These are phyloP conservation scores for Curvularia spicifera DNA, from an alignment of 2,329 filamentous ascomycete genomes.

Conservation along the genomic window DNA sequence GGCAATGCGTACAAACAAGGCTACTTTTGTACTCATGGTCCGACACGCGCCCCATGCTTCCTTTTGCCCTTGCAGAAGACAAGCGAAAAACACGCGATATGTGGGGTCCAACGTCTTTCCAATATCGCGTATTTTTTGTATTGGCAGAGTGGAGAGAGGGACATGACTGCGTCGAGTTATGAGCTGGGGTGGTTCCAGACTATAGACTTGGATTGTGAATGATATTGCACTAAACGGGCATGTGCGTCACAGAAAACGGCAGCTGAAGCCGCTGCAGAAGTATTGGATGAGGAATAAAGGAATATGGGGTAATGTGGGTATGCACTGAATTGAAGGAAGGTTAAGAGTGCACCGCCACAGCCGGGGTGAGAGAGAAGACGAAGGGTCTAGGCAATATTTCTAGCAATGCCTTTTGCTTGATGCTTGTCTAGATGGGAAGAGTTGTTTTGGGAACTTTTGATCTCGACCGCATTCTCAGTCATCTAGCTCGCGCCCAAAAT, in stretches of 20 bases:
- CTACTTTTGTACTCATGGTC: neutral
- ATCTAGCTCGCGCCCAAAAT: slow-evolving; percentile 56
- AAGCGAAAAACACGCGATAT: neutral
- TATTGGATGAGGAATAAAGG: slow-evolving; percentile 7
- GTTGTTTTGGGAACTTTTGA: neutral
- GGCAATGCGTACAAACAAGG: neutral
- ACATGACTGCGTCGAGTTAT: neutral
- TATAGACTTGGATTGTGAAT: slow-evolving; percentile 7
- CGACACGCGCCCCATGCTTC: neutral
- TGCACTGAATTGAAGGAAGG: neutral
- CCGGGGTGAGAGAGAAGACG: neutral
- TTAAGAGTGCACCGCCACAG: slow-evolving; percentile 19
- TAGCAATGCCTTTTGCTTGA: neutral
- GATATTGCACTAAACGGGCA: slow-evolving; percentile 5
- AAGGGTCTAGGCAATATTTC: neutral
- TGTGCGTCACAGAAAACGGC: slow-evolving; percentile 6
- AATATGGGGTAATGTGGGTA: neutral
- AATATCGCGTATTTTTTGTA: too few relatives aligned
- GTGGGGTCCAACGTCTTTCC: too few relatives aligned
- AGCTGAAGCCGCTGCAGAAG: slow-evolving; percentile 4
- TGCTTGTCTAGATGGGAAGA: neutral
- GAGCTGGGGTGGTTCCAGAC: slow-evolving; percentile 9
- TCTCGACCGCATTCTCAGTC: slow-evolving; percentile 28
- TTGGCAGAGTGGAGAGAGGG: neutral
- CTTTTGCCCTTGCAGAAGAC: too few relatives aligned